Base-by-base conservation (phyloP, 768 basidiomycete genomes). In the Gloeopeniophorella convolvens region DNA sequence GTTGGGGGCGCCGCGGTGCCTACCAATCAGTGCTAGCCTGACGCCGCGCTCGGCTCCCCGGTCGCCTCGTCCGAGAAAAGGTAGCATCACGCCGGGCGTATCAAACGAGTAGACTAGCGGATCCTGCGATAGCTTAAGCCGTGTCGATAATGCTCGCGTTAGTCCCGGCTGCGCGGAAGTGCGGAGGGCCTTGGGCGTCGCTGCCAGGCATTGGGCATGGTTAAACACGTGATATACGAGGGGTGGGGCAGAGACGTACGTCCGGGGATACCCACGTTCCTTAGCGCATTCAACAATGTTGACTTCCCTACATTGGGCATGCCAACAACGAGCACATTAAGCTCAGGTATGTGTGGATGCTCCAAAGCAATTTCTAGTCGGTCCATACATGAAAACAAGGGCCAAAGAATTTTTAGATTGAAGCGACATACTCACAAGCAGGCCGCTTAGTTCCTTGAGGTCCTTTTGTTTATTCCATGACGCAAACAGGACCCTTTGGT, bases 281-380 rank as follows among this genome's bases (percentile, higher is more conserved):
- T 79, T 23, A 99, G 74, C 1, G 91, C 81, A 62, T 99, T 99
- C 11, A 99, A 72, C 43, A 98, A 68, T 2, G 90, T 94, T 12
- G 94, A 97, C 70, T 99, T 98, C 34, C 95, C 95, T 40, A 97
- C 92, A 65, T 98, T 98, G 15, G 96, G 96, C 95, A 99, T 98
- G 20, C 96, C 96, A 51, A 96, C 84, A 20, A 98, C 91, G 2
- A 97, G 76, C 6, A 97, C 85, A 60, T 93, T 92, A 58, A 90
- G 69, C 63, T 87, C 87, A 59, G 82, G 79, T 40, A 80, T 75
- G 55, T 88, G 78, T 43, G 80, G 80, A 63, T 83, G 76, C 34
- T 73, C 71, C 60, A 79, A 80, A 27, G 87, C 85, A 58, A 89
- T 75, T 59, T 79, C 87, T 90, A 55, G 7, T 28, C 24, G n/a